phyloP scores from a whole-genome alignment of 2,329 filamentous ascomycete genomes.

The Byssoonygena ceratinophila region DNA sequence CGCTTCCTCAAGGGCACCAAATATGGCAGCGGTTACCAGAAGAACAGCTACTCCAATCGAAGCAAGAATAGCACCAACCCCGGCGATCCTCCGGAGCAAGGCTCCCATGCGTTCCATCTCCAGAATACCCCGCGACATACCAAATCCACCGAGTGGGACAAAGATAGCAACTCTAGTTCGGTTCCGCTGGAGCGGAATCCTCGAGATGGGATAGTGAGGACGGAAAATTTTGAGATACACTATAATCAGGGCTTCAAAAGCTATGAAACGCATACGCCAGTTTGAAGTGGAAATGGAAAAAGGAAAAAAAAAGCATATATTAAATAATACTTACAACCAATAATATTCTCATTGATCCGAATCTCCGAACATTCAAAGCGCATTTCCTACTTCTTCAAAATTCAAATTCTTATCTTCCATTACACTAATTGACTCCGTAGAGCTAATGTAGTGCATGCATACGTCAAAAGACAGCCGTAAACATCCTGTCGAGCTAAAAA shows the following conservation, averaged over 20 bases:
- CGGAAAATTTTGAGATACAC: conserved; percentile 7
- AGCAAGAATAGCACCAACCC: background rate
- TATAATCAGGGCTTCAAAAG: background rate
- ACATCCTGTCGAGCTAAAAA: too few species aligned
- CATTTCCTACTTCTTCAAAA: background rate
- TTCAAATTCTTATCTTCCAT: background rate
- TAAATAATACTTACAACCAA: background rate
- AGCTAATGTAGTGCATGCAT: too few species aligned
- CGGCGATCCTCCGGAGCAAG: background rate
- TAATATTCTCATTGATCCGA: background rate
- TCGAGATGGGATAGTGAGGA: conserved; percentile 3
- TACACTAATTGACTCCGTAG: too few species aligned
- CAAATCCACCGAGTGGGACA: conserved; percentile 9
- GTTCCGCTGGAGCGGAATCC: conserved; percentile 1
- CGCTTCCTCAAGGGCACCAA: conserved; percentile 7
- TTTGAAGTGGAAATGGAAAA: background rate
- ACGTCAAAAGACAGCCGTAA: too few species aligned
- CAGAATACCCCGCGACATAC: background rate
- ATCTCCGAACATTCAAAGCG: background rate
- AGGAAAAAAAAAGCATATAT: background rate
- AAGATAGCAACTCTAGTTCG: conserved; percentile 9
- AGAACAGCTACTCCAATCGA: conserved; percentile 3
- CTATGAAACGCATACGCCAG: background rate
- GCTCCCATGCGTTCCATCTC: background rate
- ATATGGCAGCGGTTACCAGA: conserved; percentile 2